phyloP scores from a whole-genome alignment of 2,329 filamentous ascomycete genomes.

The Catunica adiposa region DNA sequence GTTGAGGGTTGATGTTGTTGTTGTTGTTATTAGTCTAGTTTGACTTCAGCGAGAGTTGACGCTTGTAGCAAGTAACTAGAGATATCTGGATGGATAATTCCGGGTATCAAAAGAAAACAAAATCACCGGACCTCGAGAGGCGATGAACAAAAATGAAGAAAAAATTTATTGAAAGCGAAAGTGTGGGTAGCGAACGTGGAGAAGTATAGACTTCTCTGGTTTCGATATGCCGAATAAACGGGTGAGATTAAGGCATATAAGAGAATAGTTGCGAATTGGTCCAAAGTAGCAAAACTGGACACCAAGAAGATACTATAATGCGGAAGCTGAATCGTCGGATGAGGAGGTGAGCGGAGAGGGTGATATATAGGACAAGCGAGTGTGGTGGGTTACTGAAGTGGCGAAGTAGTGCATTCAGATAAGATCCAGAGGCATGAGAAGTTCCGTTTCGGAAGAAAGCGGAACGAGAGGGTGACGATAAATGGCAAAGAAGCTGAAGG shows the following conservation, averaged over 20 bases:
- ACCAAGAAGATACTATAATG: neutral
- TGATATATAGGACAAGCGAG: conserved; percentile 10
- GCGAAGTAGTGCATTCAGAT: conserved; percentile 6
- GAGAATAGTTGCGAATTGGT: neutral
- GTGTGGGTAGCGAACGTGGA: conserved; percentile 7
- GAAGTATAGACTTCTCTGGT: neutral
- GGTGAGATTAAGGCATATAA: neutral
- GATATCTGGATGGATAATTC: neutral
- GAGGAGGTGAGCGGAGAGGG: neutral
- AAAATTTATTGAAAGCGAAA: neutral
- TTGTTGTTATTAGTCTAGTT: neutral
- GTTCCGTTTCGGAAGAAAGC: conserved; percentile 5
- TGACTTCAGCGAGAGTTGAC: neutral
- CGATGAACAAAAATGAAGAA: conserved; percentile 3
- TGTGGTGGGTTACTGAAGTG: conserved; percentile 13
- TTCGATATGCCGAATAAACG: neutral
- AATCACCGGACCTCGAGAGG: neutral
- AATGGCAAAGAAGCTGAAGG: neutral
- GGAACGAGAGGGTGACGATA: neutral
- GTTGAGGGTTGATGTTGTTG: neutral
- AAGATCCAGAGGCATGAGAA: conserved; percentile 12
- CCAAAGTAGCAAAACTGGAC: neutral
- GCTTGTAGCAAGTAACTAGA: neutral
- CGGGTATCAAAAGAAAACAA: neutral
- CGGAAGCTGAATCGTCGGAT: neutral